Evolutionary conservation across 768 basidiomycete species (phyloP), one percentile per base, ranked within the genome.

Genomic region (Neoboletus brunneissimus): DNA sequence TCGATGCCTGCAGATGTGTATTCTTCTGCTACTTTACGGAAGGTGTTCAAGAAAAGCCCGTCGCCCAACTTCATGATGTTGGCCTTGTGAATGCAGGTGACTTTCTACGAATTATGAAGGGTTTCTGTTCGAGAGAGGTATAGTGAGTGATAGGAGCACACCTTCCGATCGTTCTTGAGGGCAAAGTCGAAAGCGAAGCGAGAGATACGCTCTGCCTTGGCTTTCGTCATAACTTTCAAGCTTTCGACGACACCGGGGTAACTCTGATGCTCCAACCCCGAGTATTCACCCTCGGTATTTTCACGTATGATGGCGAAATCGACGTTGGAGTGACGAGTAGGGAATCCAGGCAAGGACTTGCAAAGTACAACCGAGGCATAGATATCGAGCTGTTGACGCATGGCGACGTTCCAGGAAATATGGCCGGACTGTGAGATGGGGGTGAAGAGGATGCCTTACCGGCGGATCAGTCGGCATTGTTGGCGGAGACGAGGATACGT

Each of bases 41-140:
- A 99, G 23, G 95, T 98, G 76, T 94, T 95, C 66, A 98, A 83
- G 87, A 98, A 98, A 42, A 99, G 85, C 74, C 97, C 97, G 68
- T 98, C 97, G 73, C 96, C 96, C 65, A 98, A 87, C 76, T 99
- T 99, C 97, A 99, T 99, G 81, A 99, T 99, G 81, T 98, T 98
- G 67, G 97, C 97, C 77, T 99, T 99, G 86, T 99, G 97, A 44
- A 99, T 94, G 69, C 95, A 98, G 41, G 97, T 99, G 64, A 99
- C 96, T 89, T 96, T 98, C 94, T 96, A 64, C 2, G 46, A 38
- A 27, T 45, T 45, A 34, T 60, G n/a, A 27, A 5, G 32, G 15
- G 20, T 54, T n/a, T 23, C 41, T 52, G 35, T 29, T 23, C 1
- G n/a, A 38, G 34, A 46, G 20, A 20, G 34, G 42, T 31, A 42